Evolutionary conservation across 2,329 filamentous ascomycete genomes (phyloP), one percentile per base, ranked within the genome.

Genomic region (Tympanopsis confertula): DNA sequence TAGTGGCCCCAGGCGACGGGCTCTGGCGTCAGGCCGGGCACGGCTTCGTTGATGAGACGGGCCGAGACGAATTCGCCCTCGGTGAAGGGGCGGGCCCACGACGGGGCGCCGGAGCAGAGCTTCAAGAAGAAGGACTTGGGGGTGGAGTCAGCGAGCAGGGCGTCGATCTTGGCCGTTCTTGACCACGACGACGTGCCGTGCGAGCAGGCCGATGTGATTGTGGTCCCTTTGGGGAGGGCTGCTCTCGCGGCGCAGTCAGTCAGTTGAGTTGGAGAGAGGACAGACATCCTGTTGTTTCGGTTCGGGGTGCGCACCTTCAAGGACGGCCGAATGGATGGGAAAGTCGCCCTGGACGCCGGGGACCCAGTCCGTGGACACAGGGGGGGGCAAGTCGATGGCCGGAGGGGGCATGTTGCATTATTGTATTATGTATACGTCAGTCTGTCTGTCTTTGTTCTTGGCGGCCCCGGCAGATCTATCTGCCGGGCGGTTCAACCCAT

Each of bases 171-270:
- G 2, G 41, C 42, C 15, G 40, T 46, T 20, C 39, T 39, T 10
- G 44, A 35, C 44, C 44, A 46, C 2, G 41, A 28, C 18, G 44
- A 46, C 19, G 42, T 35, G 7, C 42, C 44, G n/a, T 20, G 41
- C n/a, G 36, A 33, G 13, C 41, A 30, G 10, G 42, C 42, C 18
- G 42, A 43, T 15, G 43, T 19, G 10, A 46, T 19, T 18, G 32
- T 41, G 4, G 41, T 41, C 12, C 38, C 43, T 12, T 22, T 20
- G 15, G 47, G 47, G 37, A 50, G 38, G 13, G 42, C 47, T 51
- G 28, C n/a, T 13, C 37, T 15, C 12, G 30, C 19, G 20, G n/a
- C 5, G 5, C 36, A 4, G n/a, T 13, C 18, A 36, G 10, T 20
- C 19, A 18, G 17, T 22, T 15, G 14, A 22, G 4, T 14, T n/a